A percentile compares a stretch with the other conserved stretches of the same genome.
phyloP scores from a whole-genome alignment of 2,329 filamentous ascomycete species.

The Aspergillus amoenus region DNA sequence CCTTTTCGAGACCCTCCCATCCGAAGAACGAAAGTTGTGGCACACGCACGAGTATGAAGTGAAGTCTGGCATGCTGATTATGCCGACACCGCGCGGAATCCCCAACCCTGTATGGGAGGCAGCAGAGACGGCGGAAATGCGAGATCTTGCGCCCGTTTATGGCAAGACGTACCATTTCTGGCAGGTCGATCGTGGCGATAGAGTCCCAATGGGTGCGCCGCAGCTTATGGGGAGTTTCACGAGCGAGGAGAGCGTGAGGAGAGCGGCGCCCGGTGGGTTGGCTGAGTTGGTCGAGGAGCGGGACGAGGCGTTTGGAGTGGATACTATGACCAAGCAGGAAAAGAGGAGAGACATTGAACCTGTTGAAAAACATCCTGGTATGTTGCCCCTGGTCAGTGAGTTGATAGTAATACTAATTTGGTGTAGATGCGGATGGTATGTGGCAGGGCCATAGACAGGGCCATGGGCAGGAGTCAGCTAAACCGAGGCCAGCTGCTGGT shows the following conservation, averaged over 20 bases:
- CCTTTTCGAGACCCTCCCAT: slow-evolving; percentile 65
- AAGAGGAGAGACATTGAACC: slow-evolving; percentile 51
- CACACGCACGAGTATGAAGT: slow-evolving; percentile 64
- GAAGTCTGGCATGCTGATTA: slow-evolving; percentile 45
- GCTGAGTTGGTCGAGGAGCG: slow-evolving; percentile 48
- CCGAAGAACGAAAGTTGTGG: slow-evolving; percentile 73
- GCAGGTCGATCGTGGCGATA: slow-evolving; percentile 75
- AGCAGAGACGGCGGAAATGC: slow-evolving; percentile 79
- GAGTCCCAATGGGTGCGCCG: slow-evolving; percentile 60
- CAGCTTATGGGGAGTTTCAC: slow-evolving; percentile 64
- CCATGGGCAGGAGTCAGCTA: too few species aligned
- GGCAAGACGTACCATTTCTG: slow-evolving; percentile 85
- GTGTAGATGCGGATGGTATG: slow-evolving; percentile 36
- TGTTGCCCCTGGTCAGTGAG: slow-evolving; percentile 7
- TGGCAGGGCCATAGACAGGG: slow-evolving; percentile 15
- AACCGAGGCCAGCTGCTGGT: too few species aligned
- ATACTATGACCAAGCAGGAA: slow-evolving; percentile 54
- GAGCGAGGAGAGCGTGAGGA: slow-evolving; percentile 25
- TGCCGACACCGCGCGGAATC: slow-evolving; percentile 35
- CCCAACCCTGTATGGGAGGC: slow-evolving; percentile 68
- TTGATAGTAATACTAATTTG: not conserved
- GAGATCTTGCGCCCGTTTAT: slow-evolving; percentile 70
- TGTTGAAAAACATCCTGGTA: slow-evolving; percentile 36
- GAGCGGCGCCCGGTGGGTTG: slow-evolving; percentile 27
- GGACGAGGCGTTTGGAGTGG: slow-evolving; percentile 55